These are phyloP conservation scores for Colletotrichum tabaci DNA, from an alignment of 2,329 filamentous ascomycete genomes.

Conservation along the genomic window DNA sequence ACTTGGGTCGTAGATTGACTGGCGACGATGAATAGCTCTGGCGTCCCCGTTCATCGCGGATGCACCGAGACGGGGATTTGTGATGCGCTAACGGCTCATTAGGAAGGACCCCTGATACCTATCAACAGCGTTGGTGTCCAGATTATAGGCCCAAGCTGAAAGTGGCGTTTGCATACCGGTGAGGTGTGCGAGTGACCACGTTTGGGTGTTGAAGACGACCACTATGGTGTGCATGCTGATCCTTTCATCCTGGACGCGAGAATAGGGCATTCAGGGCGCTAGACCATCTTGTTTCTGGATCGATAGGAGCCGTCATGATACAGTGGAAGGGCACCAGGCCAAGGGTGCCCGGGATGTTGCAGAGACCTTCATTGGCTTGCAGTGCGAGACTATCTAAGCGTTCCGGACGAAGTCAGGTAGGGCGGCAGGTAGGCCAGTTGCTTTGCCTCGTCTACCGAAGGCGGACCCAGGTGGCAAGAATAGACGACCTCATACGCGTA, in stretches of 20 bases:
- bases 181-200: slow-evolving; percentile 24
- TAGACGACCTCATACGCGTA: slow-evolving; percentile 19
- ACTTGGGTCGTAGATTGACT: slow-evolving; percentile 9
- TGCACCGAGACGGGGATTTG: slow-evolving; percentile 40
- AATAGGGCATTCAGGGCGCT: slow-evolving; percentile 14
- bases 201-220: not conserved
- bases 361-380: slow-evolving; percentile 15
- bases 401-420: slow-evolving; percentile 13
- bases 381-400: slow-evolving; percentile 4
- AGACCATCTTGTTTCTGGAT: slow-evolving; percentile 10
- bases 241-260: slow-evolving; percentile 4
- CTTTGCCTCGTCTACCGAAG: slow-evolving; percentile 5
- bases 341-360: slow-evolving; percentile 4
- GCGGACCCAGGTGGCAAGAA: slow-evolving; percentile 26
- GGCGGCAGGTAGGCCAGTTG: slow-evolving; percentile 14
- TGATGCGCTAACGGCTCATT: slow-evolving; percentile 36
- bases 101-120: slow-evolving; percentile 40
- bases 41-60: slow-evolving; percentile 38
- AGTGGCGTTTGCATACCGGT: slow-evolving; percentile 8
- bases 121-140: slow-evolving; percentile 31
- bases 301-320: slow-evolving; percentile 30
- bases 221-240: slow-evolving; percentile 5
- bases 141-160: not conserved
- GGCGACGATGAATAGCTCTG: slow-evolving; percentile 13
- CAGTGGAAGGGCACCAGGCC: slow-evolving; percentile 3